Conservation (phyloP, 257 asterid genomes). For the Cynanchum wilfordii region DNA sequence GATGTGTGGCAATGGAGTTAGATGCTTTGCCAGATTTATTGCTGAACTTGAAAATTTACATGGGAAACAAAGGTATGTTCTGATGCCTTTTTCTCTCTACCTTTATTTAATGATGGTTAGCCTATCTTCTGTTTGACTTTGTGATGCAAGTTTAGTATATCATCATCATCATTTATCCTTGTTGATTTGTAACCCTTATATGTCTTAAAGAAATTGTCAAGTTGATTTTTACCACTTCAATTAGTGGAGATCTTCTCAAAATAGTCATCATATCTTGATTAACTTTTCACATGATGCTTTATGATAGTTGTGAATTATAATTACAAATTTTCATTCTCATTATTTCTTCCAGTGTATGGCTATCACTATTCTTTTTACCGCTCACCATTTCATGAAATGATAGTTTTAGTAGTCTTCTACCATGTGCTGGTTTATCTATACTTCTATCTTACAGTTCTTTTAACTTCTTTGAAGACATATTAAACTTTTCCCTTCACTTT, state of each 20-base stretch:
- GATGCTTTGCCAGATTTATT: conserved; percentile 84
- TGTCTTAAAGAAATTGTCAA: background rate
- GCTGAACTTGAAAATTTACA: conserved; percentile 67
- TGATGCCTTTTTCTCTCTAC: background rate
- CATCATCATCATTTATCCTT: background rate
- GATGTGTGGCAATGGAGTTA: conserved; percentile 99
- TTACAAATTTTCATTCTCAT: background rate
- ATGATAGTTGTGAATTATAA: background rate
- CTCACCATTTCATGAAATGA: background rate
- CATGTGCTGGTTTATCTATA: background rate
- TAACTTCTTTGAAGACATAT: background rate
- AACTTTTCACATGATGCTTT: background rate
- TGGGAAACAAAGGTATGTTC: conserved; percentile 63
- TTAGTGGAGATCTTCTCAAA: background rate
- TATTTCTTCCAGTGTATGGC: background rate
- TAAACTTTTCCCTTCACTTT: background rate
- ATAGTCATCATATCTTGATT: background rate
- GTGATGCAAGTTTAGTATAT: no score
- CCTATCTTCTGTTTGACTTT: background rate
- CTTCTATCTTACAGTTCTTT: background rate
- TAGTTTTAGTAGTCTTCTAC: background rate
- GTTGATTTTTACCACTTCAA: background rate
- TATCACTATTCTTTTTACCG: background rate
- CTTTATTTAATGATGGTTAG: background rate
- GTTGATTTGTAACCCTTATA: background rate